A percentile compares a stretch with the other conserved stretches of the same genome.
phyloP scores from a whole-genome alignment of 495 filamentous ascomycete species.

The Pseudevernia furfuracea region DNA sequence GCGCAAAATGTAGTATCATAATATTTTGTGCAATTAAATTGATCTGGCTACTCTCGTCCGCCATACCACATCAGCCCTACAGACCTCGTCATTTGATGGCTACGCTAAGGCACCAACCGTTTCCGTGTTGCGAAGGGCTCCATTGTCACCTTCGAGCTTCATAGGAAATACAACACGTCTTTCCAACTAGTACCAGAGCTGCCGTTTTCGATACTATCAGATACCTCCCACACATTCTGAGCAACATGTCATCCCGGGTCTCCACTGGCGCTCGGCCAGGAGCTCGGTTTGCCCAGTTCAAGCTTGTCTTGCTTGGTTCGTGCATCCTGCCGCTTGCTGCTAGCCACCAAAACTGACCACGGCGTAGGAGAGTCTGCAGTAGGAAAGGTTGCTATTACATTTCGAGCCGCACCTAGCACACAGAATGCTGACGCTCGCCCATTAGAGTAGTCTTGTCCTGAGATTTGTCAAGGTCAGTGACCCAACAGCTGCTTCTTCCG shows the following conservation, averaged over 20 bases:
- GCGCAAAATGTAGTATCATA: too few species aligned
- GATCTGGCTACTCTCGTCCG: too few species aligned
- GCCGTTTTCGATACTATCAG: not conserved
- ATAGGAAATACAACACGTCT: not conserved
- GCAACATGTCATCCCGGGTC: constrained; percentile 70
- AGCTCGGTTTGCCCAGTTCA: constrained; percentile 94
- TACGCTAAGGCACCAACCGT: constrained; percentile 22
- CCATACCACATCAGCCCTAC: constrained; percentile 18
- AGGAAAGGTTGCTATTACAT: constrained; percentile 65
- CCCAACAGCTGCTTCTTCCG: constrained; percentile 10
- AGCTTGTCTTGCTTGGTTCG: constrained; percentile 90
- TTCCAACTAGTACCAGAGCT: not conserved
- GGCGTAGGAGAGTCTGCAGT: constrained; percentile 88
- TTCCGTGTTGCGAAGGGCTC: constrained; percentile 12
- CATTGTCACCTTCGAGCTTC: constrained; percentile 5
- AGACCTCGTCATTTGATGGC: constrained; percentile 16
- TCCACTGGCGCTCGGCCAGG: constrained; percentile 68
- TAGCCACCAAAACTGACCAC: constrained; percentile 33
- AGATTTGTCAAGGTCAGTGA: constrained; percentile 87
- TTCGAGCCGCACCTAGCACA: constrained; percentile 21
- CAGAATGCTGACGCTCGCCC: constrained; percentile 31
- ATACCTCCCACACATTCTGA: not conserved
- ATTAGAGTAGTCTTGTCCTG: constrained; percentile 88
- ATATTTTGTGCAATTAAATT: too few species aligned
- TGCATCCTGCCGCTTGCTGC: constrained; percentile 18